Evolutionary conservation across 495 filamentous ascomycete genomes (phyloP).

Genomic region (Evernia prunastri): DNA sequence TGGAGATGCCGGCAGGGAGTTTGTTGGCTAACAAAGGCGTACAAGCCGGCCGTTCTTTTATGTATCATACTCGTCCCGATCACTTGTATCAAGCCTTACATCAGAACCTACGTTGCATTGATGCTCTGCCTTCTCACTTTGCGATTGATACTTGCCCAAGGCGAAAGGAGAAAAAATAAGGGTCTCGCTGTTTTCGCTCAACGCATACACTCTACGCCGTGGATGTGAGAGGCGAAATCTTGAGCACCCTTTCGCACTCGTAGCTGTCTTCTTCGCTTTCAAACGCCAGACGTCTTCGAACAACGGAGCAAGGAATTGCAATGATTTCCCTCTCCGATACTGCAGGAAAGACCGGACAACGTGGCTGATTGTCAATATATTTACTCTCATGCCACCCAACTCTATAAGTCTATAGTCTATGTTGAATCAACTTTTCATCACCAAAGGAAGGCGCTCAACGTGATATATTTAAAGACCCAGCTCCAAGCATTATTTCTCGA

Average conservation of each 20-base stretch:
- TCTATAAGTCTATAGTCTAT: not conserved
- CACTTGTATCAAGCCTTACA: slow-evolving; percentile 1
- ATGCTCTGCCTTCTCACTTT: not conserved
- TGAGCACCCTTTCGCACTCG: not conserved
- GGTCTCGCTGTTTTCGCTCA: not conserved
- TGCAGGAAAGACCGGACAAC: not conserved
- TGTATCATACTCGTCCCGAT: slow-evolving; percentile 9
- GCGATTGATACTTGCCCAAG: not conserved
- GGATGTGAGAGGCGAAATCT: not conserved
- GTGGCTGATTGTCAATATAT: not conserved
- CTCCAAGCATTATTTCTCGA: not conserved
- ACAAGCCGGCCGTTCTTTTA: not conserved
- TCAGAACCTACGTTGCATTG: not conserved
- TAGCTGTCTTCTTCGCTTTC: not conserved
- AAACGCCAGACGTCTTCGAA: not conserved
- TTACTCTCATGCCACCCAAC: not conserved
- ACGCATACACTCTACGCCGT: not conserved
- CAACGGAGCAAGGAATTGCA: not conserved
- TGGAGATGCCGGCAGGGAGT: slow-evolving; percentile 5
- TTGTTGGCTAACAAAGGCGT: slow-evolving; percentile 10
- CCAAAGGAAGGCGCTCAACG: not conserved
- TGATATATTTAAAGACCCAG: not conserved
- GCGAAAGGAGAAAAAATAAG: not conserved
- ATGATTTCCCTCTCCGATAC: not conserved
- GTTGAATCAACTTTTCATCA: not conserved